phyloP scores from a whole-genome alignment of 257 asterid genomes.

The Hygrophila difformis region DNA sequence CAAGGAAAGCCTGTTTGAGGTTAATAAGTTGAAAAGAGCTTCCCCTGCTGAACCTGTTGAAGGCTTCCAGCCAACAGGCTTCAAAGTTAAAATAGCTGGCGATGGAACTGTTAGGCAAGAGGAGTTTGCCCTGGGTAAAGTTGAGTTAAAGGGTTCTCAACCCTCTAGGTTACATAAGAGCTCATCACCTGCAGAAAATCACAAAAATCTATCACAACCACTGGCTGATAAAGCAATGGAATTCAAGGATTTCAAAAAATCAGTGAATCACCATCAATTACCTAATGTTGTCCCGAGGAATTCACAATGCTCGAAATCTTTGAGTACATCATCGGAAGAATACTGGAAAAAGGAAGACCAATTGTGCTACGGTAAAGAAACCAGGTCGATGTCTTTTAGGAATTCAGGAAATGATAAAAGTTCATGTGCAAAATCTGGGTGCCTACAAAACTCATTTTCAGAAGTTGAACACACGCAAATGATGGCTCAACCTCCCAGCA shows the following conservation, averaged over 20 bases:
- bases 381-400: slow-evolving; percentile 15
- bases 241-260: slow-evolving; percentile 20
- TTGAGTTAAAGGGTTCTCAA: slow-evolving; percentile 19
- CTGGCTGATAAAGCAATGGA: slow-evolving; percentile 19
- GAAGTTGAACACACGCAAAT: slow-evolving; percentile 27
- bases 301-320: slow-evolving; percentile 24
- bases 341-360: slow-evolving; percentile 23
- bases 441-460: slow-evolving; percentile 16
- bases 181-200: slow-evolving; percentile 15
- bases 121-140: slow-evolving; percentile 17
- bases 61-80: slow-evolving; percentile 13
- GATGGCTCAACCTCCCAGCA: slow-evolving; percentile 23
- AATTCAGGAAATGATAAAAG: slow-evolving; percentile 23
- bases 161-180: slow-evolving; percentile 20
- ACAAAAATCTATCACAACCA: slow-evolving; percentile 18
- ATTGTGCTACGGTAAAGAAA: slow-evolving; percentile 19
- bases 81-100: slow-evolving; percentile 19
- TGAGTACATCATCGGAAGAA: slow-evolving; percentile 22
- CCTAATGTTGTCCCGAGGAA: slow-evolving; percentile 20
- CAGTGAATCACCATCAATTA: slow-evolving; percentile 21
- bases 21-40: slow-evolving; percentile 16
- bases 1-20: slow-evolving; percentile 2
- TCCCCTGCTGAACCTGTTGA: slow-evolving; percentile 20
- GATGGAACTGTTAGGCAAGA: slow-evolving; percentile 14
- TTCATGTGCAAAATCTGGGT: slow-evolving; percentile 14